Evolutionary conservation across 2,329 filamentous ascomycete species (phyloP).

Genomic region (Colletotrichum tamarilloi): DNA sequence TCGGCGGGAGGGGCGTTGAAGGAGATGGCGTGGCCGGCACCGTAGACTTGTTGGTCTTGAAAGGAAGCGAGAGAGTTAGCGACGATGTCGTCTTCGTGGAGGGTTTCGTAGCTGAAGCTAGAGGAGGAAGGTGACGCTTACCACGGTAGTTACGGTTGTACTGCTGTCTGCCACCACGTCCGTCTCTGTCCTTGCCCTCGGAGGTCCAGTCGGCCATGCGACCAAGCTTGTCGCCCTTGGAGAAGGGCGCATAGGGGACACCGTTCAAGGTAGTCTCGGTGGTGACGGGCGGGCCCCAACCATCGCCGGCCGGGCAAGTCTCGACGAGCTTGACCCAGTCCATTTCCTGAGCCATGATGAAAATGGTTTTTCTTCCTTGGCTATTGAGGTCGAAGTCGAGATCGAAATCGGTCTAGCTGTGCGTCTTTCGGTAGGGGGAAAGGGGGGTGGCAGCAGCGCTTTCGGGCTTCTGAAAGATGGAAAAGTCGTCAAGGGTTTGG

Average conservation of each 20-base stretch:
- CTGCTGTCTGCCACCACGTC: constrained; percentile 81
- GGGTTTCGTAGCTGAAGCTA: background rate
- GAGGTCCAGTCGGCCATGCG: constrained; percentile 99
- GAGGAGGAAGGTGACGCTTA: constrained; percentile 50
- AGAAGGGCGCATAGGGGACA: constrained; percentile 97
- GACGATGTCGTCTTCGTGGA: background rate
- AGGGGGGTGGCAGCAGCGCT: constrained; percentile 28
- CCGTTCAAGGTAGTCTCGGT: constrained; percentile 91
- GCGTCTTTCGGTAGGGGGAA: constrained; percentile 8
- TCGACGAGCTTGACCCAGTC: constrained; percentile 73
- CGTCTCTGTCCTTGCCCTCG: constrained; percentile 86
- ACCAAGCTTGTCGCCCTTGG: constrained; percentile 97
- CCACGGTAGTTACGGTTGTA: constrained; percentile 96
- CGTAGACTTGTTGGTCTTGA: constrained; percentile 95
- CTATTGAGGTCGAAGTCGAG: background rate
- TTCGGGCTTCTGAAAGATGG: constrained; percentile 28
- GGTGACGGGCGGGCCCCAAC: constrained; percentile 89
- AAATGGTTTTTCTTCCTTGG: constrained; percentile 12
- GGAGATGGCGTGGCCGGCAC: constrained; percentile 84
- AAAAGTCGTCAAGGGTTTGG: constrained; percentile 37
- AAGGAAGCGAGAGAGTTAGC: constrained; percentile 23
- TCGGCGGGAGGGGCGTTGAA: constrained; percentile 94
- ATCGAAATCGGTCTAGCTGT: constrained; percentile 10
- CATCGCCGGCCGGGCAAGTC: constrained; percentile 78
- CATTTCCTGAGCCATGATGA: constrained; percentile 65